Evolutionary conservation across 352 stramenopile species (phyloP), one percentile per base, ranked within the genome.

Genomic region (Globisporangium yorkense): DNA sequence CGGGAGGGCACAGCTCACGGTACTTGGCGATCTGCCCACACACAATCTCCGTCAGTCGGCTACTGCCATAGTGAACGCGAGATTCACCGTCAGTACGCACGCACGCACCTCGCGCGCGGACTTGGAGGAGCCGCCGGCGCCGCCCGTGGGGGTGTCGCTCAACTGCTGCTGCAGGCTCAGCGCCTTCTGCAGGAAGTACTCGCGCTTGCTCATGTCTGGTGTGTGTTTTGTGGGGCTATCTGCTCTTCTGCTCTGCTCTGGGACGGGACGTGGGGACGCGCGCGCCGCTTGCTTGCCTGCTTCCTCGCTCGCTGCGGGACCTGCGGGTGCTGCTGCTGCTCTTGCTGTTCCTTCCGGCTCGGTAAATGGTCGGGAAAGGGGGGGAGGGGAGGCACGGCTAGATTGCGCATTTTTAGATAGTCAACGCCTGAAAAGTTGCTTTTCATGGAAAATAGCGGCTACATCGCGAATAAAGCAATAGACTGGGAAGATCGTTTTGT

Each of bases 101-200:
- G 13, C 13, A 37, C 73, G 44, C 79, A 89, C 79, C 72, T 94
- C 79, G 47, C 78, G 75, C 31, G 78, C 71, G 49, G 68, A 58
- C 41, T 3, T 15, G 63, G 77, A 92, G 62, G 54, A 63, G 35
- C 29, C 54, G 53, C 53, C 66, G 61, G 56, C 65, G 31, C 45
- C 51, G 24, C 59, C 54, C 33, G 69, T 62, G 51, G 72, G 67
- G 59, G 80, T 72, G 61, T 87, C 79, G 55, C 79, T 82, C 48
- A 68, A 58, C 56, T 92, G 77, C 60, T 85, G 82, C 80, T 94
- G 70, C 53, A 92, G 75, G 71, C 90, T 80, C 50, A 86, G 75
- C 15, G 80, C 84, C 65, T 91, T 91, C 70, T 89, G 80, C 53
- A 92, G 61, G 66, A 80, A 75, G 62, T 94, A 92, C 55, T 91